Base-by-base conservation (phyloP, 2,329 filamentous ascomycete species). In the Blastomyces parvus region DNA sequence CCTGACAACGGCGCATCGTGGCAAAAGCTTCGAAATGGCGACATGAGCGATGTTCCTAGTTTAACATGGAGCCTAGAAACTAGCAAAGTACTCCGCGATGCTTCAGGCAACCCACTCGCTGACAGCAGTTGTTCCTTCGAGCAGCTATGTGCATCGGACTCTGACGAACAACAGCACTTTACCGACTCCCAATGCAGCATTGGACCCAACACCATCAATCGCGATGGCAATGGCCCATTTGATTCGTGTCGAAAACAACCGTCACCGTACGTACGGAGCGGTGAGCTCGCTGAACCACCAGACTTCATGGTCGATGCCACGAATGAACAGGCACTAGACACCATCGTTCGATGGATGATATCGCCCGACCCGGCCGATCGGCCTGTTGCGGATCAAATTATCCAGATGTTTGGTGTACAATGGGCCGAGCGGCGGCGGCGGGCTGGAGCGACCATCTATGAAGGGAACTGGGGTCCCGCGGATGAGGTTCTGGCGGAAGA, bases 1-100 rank as follows among this genome's bases (percentile, higher is more conserved):
- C 94, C 94, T 0, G 91, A 97, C 72, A 96, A 97, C 68, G 94
- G 94, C 56, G 84, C 87, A 19, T 90, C 88, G 19, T 99, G 94
- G 94, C 87, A 93, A 71, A 90, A 90, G 58, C 83, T 99, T 57
- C 86, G 94, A 59, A 89, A 89, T 63, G 93, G 91, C 44, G 92
- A 97, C 73, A 87, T 97, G 72, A 91, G 88, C 64, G 90, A 93
- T 68, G 84, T 97, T 17, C 92, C 92, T 1, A 91, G 88, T 71
- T 82, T 99, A 63, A 97, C 91, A 1, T 93, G 87, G 79, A 91
- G 88, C 68, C 82, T 82, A 0, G 88, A 83, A 60, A 84, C 87
- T 38, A 88, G 85, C 69, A 84, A 84, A 40, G 83, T 94, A 60
- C 78, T 84, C 63, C 87, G 90, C 53, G 90, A 96, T 75, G 85